Evolutionary conservation across 2,329 filamentous ascomycete genomes (phyloP).

Genomic region (Metarhizium humberi): DNA sequence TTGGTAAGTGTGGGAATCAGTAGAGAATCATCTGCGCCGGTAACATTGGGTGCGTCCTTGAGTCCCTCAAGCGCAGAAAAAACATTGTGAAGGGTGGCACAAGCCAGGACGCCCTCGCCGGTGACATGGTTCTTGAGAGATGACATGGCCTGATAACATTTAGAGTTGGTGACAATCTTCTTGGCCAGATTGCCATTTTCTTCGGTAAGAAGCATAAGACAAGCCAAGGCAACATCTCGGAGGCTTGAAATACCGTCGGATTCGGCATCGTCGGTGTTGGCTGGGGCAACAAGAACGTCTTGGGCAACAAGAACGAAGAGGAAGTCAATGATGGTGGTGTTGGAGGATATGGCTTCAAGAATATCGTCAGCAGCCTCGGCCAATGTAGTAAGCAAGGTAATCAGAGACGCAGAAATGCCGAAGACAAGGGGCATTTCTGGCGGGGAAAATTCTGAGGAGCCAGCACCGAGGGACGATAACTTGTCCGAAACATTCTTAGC

Average conservation of each 20-base stretch:
- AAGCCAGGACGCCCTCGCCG: slow-evolving; percentile 45
- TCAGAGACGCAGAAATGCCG: slow-evolving; percentile 44
- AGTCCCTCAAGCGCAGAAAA: slow-evolving; percentile 33
- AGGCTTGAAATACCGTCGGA: slow-evolving; percentile 28
- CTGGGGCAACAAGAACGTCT: slow-evolving; percentile 35
- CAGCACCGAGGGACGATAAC: slow-evolving; percentile 28
- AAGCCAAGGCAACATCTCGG: slow-evolving; percentile 40
- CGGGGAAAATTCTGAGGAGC: slow-evolving; percentile 39
- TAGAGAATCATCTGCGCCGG: slow-evolving; percentile 23
- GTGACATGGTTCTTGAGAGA: slow-evolving; percentile 37
- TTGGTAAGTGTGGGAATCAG: slow-evolving; percentile 28
- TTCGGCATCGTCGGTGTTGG: slow-evolving; percentile 32
- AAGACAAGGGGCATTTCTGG: slow-evolving; percentile 44
- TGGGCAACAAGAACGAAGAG: slow-evolving; percentile 43
- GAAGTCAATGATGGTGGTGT: slow-evolving; percentile 39
- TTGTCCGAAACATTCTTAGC: slow-evolving; percentile 37
- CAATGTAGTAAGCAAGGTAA: slow-evolving; percentile 43
- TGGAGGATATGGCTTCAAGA: slow-evolving; percentile 41
- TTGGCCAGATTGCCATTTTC: slow-evolving; percentile 47
- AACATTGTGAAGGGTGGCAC: slow-evolving; percentile 53
- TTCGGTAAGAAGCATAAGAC: slow-evolving; percentile 49
- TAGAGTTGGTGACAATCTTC: slow-evolving; percentile 36
- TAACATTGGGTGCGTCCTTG: slow-evolving; percentile 12
- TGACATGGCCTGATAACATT: slow-evolving; percentile 40
- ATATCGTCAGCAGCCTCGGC: slow-evolving; percentile 54